Conservation (phyloP, 441 rosid genomes). For the Bruguiera hainesii region DNA sequence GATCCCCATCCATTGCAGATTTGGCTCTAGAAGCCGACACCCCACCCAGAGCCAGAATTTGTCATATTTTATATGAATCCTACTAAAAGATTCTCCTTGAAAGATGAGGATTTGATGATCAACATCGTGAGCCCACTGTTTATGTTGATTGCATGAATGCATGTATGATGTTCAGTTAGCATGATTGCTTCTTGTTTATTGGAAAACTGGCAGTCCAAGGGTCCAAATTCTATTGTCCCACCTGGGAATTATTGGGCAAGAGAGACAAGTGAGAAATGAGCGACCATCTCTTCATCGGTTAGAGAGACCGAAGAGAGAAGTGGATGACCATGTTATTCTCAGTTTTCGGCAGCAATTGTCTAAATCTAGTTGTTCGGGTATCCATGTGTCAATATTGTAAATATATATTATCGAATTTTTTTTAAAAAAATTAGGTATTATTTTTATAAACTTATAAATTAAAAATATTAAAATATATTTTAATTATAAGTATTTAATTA, state of each 20-base stretch:
- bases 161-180: neutral
- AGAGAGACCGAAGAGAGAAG: neutral
- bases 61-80: neutral
- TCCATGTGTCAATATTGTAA: too few relatives aligned
- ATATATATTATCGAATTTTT: too few relatives aligned
- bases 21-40: neutral
- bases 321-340: neutral
- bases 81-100: neutral
- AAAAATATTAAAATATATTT: too few relatives aligned
- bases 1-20: neutral
- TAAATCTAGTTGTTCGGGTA: neutral
- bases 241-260: neutral
- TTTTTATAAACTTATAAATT: too few relatives aligned
- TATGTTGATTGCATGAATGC: neutral
- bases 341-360: neutral
- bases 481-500: too few relatives aligned
- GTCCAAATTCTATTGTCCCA: neutral
- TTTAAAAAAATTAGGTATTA: neutral
- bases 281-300: neutral
- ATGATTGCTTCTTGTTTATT: neutral
- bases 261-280: neutral
- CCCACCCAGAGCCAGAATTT: neutral
- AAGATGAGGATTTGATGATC: neutral
- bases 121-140: too few relatives aligned
- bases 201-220: neutral